phyloP scores from a whole-genome alignment of 106 monocot species.

The Agapanthus africanus region DNA sequence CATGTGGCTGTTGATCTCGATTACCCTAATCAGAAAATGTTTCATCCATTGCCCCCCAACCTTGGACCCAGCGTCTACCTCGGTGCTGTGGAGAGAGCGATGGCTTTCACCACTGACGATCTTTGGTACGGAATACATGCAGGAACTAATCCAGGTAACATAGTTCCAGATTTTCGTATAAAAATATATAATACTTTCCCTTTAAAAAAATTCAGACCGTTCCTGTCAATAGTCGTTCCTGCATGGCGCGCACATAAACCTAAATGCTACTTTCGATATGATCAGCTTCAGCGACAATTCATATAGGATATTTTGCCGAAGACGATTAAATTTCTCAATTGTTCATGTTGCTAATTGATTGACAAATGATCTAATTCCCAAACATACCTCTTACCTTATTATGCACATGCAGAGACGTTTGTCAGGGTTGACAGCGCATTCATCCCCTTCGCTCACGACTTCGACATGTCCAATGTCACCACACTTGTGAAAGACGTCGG shows the following conservation, averaged over 20 bases:
- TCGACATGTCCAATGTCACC: slow-evolving; percentile 69
- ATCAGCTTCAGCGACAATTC: too few relatives aligned
- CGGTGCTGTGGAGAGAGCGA: slow-evolving; percentile 96
- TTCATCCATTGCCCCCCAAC: slow-evolving; percentile 95
- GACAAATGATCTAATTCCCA: slow-evolving; percentile 22
- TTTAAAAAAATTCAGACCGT: too few relatives aligned
- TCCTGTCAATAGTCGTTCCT: too few relatives aligned
- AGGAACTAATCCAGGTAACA: slow-evolving; percentile 92
- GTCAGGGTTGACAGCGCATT: slow-evolving; percentile 96
- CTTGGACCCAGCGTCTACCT: slow-evolving; percentile 96
- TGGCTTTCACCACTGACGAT: slow-evolving; percentile 92
- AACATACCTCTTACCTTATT: slow-evolving; percentile 30
- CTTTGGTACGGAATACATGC: slow-evolving; percentile 99
- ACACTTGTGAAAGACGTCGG: slow-evolving; percentile 77
- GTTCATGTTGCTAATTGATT: neutral
- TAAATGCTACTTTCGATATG: too few relatives aligned
- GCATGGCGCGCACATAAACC: too few relatives aligned
- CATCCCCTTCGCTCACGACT: slow-evolving; percentile 83
- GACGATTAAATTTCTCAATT: too few relatives aligned
- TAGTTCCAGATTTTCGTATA: slow-evolving; percentile 14
- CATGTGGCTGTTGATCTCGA: slow-evolving; percentile 97
- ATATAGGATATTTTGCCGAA: too few relatives aligned
- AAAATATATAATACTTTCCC: too few relatives aligned
- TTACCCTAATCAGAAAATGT: slow-evolving; percentile 98
- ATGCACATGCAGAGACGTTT: slow-evolving; percentile 84